These are phyloP conservation scores for Heliamphora pulchella DNA, from an alignment of 179 eudicot genomes.

Conservation along the genomic window DNA sequence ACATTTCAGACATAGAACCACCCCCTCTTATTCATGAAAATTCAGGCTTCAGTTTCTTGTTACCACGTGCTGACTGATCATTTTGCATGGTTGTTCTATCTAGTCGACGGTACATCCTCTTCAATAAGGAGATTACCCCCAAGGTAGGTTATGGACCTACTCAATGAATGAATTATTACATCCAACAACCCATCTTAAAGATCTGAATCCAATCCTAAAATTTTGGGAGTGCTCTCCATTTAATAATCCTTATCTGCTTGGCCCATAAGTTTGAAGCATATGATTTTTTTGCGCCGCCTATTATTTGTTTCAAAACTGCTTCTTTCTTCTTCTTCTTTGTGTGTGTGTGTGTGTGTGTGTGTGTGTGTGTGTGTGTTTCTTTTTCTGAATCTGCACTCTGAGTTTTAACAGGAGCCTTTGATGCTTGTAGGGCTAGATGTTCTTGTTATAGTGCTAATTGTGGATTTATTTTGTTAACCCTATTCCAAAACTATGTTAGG, in stretches of 20 bases:
- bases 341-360: too few species aligned
- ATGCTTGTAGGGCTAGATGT: slow-evolving; percentile 3
- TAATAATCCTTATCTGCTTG: too few species aligned
- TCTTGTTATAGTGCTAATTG: not conserved
- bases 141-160: not conserved
- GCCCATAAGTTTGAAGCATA: not conserved
- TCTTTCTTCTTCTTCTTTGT: too few species aligned
- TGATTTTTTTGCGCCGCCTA: not conserved
- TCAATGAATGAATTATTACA: not conserved
- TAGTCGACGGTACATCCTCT: not conserved
- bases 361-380: too few species aligned
- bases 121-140: not conserved
- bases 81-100: not conserved
- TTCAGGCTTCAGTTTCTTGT: slow-evolving; percentile 74
- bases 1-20: slow-evolving; percentile 63
- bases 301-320: not conserved
- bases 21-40: slow-evolving; percentile 78
- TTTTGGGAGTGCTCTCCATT: not conserved
- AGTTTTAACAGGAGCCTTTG: not conserved
- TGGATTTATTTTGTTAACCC: not conserved
- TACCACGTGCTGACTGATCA: slow-evolving; percentile 30
- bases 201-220: too few species aligned
- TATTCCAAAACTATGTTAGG: not conserved
- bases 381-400: not conserved
- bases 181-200: not conserved